phyloP scores from a whole-genome alignment of 163 green algal genomes.

The Chlorella variabilis region DNA sequence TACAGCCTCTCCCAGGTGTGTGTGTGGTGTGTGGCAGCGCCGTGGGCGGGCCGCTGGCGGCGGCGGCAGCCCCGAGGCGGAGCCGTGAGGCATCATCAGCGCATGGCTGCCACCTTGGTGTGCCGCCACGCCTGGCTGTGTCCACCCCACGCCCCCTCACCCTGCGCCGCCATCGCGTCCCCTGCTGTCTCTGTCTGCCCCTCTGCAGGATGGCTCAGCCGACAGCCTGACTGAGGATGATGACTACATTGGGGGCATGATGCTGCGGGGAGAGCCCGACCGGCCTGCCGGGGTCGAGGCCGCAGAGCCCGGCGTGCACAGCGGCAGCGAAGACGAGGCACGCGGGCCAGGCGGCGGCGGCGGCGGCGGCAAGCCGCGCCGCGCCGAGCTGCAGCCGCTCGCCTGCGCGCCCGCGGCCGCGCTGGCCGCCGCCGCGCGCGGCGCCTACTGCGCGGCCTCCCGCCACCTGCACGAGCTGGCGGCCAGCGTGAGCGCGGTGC shows the following conservation, averaged over 20 bases:
- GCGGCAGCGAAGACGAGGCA: not conserved
- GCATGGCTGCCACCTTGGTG: too few relatives aligned
- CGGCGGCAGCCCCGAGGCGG: too few relatives aligned
- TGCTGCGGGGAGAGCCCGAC: slow-evolving; percentile 5
- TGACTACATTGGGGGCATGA: slow-evolving; percentile 23
- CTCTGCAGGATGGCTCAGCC: slow-evolving; percentile 21
- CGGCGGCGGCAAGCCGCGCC: too few relatives aligned
- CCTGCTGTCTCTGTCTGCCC: too few relatives aligned
- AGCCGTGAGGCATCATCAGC: too few relatives aligned
- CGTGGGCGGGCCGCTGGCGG: too few relatives aligned
- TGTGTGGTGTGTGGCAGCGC: too few relatives aligned
- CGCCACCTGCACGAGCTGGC: slow-evolving; percentile 19
- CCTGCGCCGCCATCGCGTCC: too few relatives aligned
- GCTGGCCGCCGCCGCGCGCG: not conserved
- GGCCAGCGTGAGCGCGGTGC: not conserved
- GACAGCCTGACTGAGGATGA: slow-evolving; percentile 14
- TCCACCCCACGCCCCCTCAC: too few relatives aligned
- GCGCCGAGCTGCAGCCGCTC: not conserved
- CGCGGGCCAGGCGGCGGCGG: too few relatives aligned
- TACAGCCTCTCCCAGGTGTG: slow-evolving; percentile 30
- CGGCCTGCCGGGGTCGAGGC: not conserved
- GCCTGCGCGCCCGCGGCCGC: not conserved
- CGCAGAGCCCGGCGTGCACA: not conserved
- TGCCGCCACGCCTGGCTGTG: too few relatives aligned
- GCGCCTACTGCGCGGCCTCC: not conserved